Evolutionary conservation across 129 eudicot genomes (phyloP).

Genomic region (Dittrichia graveolens): DNA sequence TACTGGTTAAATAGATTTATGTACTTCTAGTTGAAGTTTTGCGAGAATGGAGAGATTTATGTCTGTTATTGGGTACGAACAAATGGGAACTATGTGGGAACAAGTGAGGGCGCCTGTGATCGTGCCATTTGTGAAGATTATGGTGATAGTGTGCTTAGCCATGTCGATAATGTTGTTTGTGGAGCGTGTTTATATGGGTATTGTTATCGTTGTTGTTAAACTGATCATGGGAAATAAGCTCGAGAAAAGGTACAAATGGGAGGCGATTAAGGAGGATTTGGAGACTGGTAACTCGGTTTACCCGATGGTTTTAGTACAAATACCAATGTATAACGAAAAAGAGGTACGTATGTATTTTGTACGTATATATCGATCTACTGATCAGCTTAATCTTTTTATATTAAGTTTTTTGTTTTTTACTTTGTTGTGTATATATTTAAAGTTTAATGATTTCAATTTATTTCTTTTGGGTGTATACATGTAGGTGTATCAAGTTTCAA

Average conservation of each 20-base stretch:
- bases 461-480: background rate
- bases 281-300: slow-evolving; percentile 70
- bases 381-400: background rate
- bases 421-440: background rate
- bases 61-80: slow-evolving; percentile 27
- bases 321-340: slow-evolving; percentile 89
- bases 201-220: slow-evolving; percentile 60
- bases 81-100: slow-evolving; percentile 49
- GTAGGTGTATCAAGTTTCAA: slow-evolving; percentile 89
- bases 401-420: background rate
- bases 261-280: slow-evolving; percentile 75
- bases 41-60: slow-evolving; percentile 35
- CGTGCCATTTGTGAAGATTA: slow-evolving; percentile 59
- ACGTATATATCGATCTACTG: background rate
- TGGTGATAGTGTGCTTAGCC: slow-evolving; percentile 60
- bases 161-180: slow-evolving; percentile 81
- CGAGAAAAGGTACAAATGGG: slow-evolving; percentile 77
- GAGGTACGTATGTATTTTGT: slow-evolving; percentile 46
- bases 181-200: slow-evolving; percentile 82
- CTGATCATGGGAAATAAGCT: slow-evolving; percentile 61
- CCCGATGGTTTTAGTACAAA: slow-evolving; percentile 89
- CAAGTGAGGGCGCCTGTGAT: slow-evolving; percentile 61
- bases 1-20: background rate
- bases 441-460: background rate
- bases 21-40: background rate